Evolutionary conservation across 352 stramenopile species (phyloP), one percentile per base, ranked within the genome.

Genomic region (Pilasporangium apinafurcum): DNA sequence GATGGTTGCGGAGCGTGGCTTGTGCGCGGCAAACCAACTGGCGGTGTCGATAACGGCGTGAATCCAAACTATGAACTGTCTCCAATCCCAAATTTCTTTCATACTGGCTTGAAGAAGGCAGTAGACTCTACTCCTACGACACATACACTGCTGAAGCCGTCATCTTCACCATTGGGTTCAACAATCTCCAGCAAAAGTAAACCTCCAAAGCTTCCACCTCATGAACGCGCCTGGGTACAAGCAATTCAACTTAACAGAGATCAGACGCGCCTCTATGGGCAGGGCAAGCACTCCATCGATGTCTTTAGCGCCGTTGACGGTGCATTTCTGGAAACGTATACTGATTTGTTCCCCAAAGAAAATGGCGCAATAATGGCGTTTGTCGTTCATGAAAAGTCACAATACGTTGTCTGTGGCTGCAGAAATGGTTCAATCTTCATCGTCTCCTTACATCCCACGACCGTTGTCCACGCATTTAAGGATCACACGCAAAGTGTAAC

Each of bases 21-120:
- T 25, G 60, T 86, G 16, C 59, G 68, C 7, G 65, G 65, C 12
- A 82, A 78, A 28, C 46, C 62, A 20, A 44, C 63, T 1, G 52
- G 59, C 18, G 60, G 54, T 17, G 45, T 53, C 1, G 68, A 81
- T 37, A 58, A 48, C 42, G 46, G 59, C 9, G 38, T 83, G 28
- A 86, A 86, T 9, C 54, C 65, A 26, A 59, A 78, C 17, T 86
- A 86, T 49, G 73, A 86, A 31, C 56, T 86, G 39, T 71, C 68
- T 10, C 43, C 55, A 3, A 25, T 77, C 18, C 51, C 63, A 2
- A 49, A 48, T 10, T 85, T 85, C 55, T 86, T 86, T 44, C n/a
- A n/a, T n/a, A n/a, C n/a, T n/a, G n/a, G n/a, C n/a, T n/a, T n/a
- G n/a, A n/a, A n/a, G n/a, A n/a, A n/a, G n/a, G n/a, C n/a, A n/a